phyloP scores from a whole-genome alignment of 805 yeast species.

The Schwanniomyces occidentalis region DNA sequence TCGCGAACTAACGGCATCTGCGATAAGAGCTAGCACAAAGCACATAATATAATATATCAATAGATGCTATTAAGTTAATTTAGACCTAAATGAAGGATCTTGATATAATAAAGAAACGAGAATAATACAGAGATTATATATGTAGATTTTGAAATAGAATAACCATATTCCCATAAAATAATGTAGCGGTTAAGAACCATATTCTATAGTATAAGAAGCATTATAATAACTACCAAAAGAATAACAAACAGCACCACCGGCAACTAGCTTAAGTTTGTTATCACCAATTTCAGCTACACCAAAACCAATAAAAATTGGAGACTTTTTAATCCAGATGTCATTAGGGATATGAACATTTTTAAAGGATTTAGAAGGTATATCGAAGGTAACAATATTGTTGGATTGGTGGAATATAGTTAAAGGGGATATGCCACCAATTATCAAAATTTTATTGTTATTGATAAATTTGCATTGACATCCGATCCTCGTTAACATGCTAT shows the following conservation, averaged over 20 bases:
- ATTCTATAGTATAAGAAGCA: slow-evolving; percentile 17
- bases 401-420: slow-evolving; percentile 27
- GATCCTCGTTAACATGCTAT: slow-evolving; percentile 44
- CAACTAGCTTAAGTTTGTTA: slow-evolving; percentile 1
- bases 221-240: slow-evolving; percentile 63
- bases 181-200: too few relatives aligned
- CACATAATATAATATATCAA: too few relatives aligned
- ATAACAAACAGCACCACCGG: slow-evolving; percentile 80
- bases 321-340: slow-evolving; percentile 39
- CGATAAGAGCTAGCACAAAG: too few relatives aligned
- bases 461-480: slow-evolving; percentile 45
- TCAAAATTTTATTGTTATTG: slow-evolving; percentile 32
- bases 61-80: too few relatives aligned
- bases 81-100: too few relatives aligned
- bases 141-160: too few relatives aligned
- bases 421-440: slow-evolving; percentile 62
- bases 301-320: slow-evolving; percentile 57
- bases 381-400: slow-evolving; percentile 39
- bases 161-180: too few relatives aligned
- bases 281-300: slow-evolving; percentile 41
- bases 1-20: too few relatives aligned
- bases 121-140: too few relatives aligned
- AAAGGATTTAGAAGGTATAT: slow-evolving; percentile 17
- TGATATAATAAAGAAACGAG: too few relatives aligned
- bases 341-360: slow-evolving; percentile 27